Conservation (phyloP, 164 flowering plant species). For the Magnolia sinica region DNA sequence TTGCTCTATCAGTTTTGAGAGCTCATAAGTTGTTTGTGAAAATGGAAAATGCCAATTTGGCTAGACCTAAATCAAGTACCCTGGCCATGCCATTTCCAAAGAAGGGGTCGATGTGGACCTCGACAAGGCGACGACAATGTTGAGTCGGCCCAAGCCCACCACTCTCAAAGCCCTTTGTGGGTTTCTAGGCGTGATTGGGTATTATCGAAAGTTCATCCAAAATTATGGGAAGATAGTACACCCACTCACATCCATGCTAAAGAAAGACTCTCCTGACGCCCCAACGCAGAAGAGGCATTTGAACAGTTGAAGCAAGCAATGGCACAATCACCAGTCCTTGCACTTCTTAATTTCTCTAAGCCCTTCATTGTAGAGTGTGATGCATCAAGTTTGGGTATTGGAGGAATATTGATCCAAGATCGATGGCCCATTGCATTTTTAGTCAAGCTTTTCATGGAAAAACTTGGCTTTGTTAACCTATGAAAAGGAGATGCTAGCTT, state of each 20-base stretch:
- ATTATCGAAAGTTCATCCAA: constrained; percentile 11
- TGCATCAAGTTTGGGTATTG: no score
- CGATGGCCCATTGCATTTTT: no score
- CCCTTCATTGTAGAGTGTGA: no score
- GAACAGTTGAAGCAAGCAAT: not conserved
- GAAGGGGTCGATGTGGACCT: constrained; percentile 3
- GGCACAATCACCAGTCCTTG: not conserved
- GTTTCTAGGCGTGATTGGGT: constrained; percentile 11
- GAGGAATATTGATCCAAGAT: no score
- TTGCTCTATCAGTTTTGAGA: not conserved
- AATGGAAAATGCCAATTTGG: constrained; percentile 12
- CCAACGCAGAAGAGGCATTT: constrained; percentile 2
- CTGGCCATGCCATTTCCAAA: constrained; percentile 11
- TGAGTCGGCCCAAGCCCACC: constrained; percentile 8
- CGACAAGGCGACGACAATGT: not conserved
- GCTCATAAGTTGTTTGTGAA: constrained; percentile 7
- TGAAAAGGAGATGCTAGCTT: not conserved
- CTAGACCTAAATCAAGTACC: not conserved
- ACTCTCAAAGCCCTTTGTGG: not conserved
- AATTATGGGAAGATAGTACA: not conserved
- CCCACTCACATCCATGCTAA: constrained; percentile 6
- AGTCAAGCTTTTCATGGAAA: not conserved
- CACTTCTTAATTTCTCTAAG: not conserved
- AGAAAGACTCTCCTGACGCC: constrained; percentile 8
- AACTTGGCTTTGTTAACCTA: not conserved